phyloP scores from a whole-genome alignment of 192 early-diverging fungal species.

The Backusella westeae region DNA sequence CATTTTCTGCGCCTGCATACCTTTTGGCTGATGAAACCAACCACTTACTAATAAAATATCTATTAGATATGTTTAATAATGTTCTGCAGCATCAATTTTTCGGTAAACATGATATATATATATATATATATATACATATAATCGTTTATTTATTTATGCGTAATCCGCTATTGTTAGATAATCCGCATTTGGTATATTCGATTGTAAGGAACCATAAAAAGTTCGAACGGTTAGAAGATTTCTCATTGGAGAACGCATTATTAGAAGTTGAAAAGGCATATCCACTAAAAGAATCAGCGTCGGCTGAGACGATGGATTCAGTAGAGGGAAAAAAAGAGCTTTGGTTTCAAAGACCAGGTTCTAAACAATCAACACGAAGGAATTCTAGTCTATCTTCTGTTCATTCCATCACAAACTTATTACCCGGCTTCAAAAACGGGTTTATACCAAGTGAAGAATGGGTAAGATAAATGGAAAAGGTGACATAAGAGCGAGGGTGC shows the following conservation, averaged over 20 bases:
- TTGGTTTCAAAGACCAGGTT: not conserved
- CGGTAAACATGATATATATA: slow-evolving; percentile 36
- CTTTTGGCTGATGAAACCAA: slow-evolving; percentile 77
- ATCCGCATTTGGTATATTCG: slow-evolving; percentile 75
- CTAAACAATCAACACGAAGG: not conserved
- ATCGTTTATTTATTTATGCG: not conserved
- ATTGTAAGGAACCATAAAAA: slow-evolving; percentile 71
- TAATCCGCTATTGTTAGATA: slow-evolving; percentile 44
- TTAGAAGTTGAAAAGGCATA: slow-evolving; percentile 55
- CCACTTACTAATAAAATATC: slow-evolving; percentile 66
- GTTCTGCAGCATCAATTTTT: slow-evolving; percentile 80
- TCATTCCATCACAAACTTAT: not conserved
- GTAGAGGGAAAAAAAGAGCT: not conserved
- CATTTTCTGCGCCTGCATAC: slow-evolving; percentile 77
- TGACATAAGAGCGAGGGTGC: not conserved
- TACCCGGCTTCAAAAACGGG: slow-evolving; percentile 1
- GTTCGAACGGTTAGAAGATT: slow-evolving; percentile 62
- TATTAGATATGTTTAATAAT: slow-evolving; percentile 81
- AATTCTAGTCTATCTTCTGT: not conserved
- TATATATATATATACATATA: not conserved
- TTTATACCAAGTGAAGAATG: slow-evolving; percentile 22
- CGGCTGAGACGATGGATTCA: not conserved
- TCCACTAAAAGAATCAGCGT: not conserved
- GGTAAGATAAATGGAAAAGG: slow-evolving; percentile 29
- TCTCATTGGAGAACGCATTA: slow-evolving; percentile 66